phyloP scores from a whole-genome alignment of 257 asterid genomes.

The Perilla frutescens region DNA sequence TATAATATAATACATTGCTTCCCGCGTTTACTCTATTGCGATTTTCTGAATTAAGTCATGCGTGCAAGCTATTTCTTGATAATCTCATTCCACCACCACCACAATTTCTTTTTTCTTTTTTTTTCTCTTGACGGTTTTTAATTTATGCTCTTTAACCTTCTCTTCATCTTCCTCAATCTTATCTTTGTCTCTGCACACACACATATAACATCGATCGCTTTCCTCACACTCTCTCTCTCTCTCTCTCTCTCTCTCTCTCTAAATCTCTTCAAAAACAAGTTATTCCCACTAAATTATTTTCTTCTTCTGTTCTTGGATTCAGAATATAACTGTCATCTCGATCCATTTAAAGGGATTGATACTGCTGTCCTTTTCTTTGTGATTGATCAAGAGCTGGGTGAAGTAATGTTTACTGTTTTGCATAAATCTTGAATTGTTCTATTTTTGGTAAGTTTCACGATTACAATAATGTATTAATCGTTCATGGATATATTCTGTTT shows the following conservation, averaged over 20 bases:
- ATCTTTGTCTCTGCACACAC: background rate
- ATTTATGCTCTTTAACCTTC: constrained; percentile 56
- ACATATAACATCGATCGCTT: constrained; percentile 15
- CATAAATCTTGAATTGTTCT: constrained; percentile 25
- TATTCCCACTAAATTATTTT: background rate
- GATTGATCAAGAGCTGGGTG: constrained; percentile 30
- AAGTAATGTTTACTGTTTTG: constrained; percentile 23
- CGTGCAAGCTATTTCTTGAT: constrained; percentile 56
- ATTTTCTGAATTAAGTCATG: constrained; percentile 31
- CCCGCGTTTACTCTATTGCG: constrained; percentile 45
- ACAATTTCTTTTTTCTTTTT: constrained; percentile 38
- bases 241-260: constrained; percentile 12
- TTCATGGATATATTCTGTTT: constrained; percentile 11
- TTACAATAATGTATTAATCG: background rate
- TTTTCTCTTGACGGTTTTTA: constrained; percentile 52
- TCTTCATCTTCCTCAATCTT: constrained; percentile 36
- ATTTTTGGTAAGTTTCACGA: constrained; percentile 1
- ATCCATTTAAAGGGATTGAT: background rate
- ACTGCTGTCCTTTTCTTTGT: constrained; percentile 11
- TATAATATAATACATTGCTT: constrained; percentile 38
- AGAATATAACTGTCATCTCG: background rate
- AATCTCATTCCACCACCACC: constrained; percentile 36
- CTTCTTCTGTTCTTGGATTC: background rate
- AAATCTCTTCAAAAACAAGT: background rate
- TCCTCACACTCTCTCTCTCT: constrained; percentile 16